A percentile compares a stretch with the other conserved stretches of the same genome.
phyloP scores from a whole-genome alignment of 805 yeast genomes.

The Vanderwaltozyma yarrowii region DNA sequence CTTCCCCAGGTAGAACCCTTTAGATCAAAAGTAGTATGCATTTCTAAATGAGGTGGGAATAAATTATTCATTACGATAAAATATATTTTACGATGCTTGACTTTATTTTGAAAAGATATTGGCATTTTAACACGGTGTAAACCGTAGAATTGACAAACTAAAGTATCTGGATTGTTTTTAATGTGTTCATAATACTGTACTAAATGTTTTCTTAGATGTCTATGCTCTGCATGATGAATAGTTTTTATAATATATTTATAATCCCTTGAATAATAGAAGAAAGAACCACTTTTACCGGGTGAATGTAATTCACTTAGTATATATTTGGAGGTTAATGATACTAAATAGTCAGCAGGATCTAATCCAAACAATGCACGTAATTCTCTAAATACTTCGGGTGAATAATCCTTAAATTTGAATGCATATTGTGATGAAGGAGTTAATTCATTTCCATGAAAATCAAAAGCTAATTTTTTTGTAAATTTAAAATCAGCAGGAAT shows the following conservation, averaged over 20 bases:
- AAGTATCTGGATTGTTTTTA: slow-evolving; percentile 72
- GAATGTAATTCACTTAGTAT: slow-evolving; percentile 86
- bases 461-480: slow-evolving; percentile 77
- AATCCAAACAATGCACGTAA: slow-evolving; percentile 69
- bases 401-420: slow-evolving; percentile 92
- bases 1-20: slow-evolving; percentile 91
- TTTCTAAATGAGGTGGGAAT: slow-evolving; percentile 86
- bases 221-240: slow-evolving; percentile 87
- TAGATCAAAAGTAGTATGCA: slow-evolving; percentile 78
- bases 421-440: slow-evolving; percentile 93
- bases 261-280: slow-evolving; percentile 90
- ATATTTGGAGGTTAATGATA: slow-evolving; percentile 87
- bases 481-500: slow-evolving; percentile 56
- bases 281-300: slow-evolving; percentile 95
- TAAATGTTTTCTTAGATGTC: slow-evolving; percentile 62
- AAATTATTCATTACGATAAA: slow-evolving; percentile 94
- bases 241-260: slow-evolving; percentile 92
- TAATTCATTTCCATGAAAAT: slow-evolving; percentile 73
- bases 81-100: slow-evolving; percentile 62
- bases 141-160: slow-evolving; percentile 93
- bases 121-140: slow-evolving; percentile 90
- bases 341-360: slow-evolving; percentile 92
- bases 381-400: slow-evolving; percentile 89
- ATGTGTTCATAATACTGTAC: slow-evolving; percentile 75
- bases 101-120: slow-evolving; percentile 31